phyloP scores from a whole-genome alignment of 2,329 filamentous ascomycete species.

The Aspergillus thermomutatus region DNA sequence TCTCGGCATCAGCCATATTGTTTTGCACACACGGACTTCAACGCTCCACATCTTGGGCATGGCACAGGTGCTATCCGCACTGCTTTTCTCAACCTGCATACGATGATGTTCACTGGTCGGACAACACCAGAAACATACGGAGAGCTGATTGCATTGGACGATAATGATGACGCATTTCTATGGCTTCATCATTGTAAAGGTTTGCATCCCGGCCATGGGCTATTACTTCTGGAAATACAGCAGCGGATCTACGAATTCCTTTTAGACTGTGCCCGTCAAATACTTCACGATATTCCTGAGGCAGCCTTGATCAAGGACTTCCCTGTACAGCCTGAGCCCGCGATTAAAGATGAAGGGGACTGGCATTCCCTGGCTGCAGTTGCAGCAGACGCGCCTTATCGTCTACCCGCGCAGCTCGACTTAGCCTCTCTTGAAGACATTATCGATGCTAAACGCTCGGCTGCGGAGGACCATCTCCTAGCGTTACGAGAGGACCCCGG shows the following conservation, averaged over 20 bases:
- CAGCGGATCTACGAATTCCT: slow-evolving; percentile 49
- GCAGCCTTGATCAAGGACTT: slow-evolving; percentile 24
- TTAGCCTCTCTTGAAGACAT: slow-evolving; percentile 44
- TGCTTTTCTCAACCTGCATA: slow-evolving; percentile 29
- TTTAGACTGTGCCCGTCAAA: slow-evolving; percentile 34
- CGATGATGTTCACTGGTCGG: slow-evolving; percentile 32
- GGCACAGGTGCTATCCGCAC: slow-evolving; percentile 18
- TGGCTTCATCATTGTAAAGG: slow-evolving; percentile 36
- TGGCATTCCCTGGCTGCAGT: slow-evolving; percentile 39
- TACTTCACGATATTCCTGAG: slow-evolving; percentile 50
- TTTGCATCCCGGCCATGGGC: slow-evolving; percentile 45
- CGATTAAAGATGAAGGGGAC: slow-evolving; percentile 21
- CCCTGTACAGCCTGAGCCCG: slow-evolving; percentile 41
- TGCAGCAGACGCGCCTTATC: slow-evolving; percentile 52
- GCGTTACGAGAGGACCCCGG: slow-evolving; percentile 55
- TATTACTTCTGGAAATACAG: slow-evolving; percentile 53
- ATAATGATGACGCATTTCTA: slow-evolving; percentile 37
- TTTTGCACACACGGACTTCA: slow-evolving; percentile 49
- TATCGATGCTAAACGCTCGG: slow-evolving; percentile 38
- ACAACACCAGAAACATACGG: slow-evolving; percentile 35
- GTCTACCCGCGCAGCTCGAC: slow-evolving; percentile 46
- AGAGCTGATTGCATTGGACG: slow-evolving; percentile 34
- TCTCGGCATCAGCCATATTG: slow-evolving; percentile 45
- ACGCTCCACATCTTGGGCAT: slow-evolving; percentile 30
- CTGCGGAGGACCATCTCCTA: slow-evolving; percentile 54